A percentile compares a stretch with the other conserved stretches of the same genome.
Conservation (phyloP, 371 early-diverging fungal genomes). For the Thermomucor indicae-seudaticae region DNA sequence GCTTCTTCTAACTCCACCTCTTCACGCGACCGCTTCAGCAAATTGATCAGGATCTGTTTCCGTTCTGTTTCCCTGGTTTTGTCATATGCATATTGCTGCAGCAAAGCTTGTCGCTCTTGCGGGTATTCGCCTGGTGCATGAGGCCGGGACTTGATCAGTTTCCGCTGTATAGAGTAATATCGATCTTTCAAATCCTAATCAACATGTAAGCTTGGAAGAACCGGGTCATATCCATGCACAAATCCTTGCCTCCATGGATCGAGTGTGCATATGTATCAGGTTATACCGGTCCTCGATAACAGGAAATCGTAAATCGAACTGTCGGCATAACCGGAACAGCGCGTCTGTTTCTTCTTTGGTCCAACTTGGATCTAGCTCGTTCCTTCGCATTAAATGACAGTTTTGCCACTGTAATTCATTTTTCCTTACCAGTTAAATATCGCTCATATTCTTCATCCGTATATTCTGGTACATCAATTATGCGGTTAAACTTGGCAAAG, state of each 20-base stretch:
- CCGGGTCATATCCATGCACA: not conserved
- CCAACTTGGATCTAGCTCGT: constrained; percentile 81
- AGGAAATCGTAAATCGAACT: constrained; percentile 79
- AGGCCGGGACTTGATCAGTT: constrained; percentile 46
- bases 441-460: constrained; percentile 70
- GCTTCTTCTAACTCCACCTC: constrained; percentile 84
- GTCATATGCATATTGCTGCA: constrained; percentile 49
- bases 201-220: not conserved
- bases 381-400: no score
- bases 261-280: constrained; percentile 25
- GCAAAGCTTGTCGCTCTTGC: constrained; percentile 30
- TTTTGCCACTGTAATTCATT: not conserved
- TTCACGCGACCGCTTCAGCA: constrained; percentile 72
- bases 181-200: constrained; percentile 77
- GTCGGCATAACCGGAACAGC: constrained; percentile 68
- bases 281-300: constrained; percentile 83
- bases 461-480: constrained; percentile 58
- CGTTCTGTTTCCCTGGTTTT: constrained; percentile 71
- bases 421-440: constrained; percentile 38
- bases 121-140: constrained; percentile 23
- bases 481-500: constrained; percentile 67
- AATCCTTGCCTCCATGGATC: constrained; percentile 33
- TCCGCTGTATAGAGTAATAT: constrained; percentile 64
- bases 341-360: constrained; percentile 83
- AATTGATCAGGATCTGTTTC: constrained; percentile 67